These are phyloP conservation scores for Clarireedia homoeocarpa DNA, from an alignment of 2,329 filamentous ascomycete species.

Conservation along the genomic window DNA sequence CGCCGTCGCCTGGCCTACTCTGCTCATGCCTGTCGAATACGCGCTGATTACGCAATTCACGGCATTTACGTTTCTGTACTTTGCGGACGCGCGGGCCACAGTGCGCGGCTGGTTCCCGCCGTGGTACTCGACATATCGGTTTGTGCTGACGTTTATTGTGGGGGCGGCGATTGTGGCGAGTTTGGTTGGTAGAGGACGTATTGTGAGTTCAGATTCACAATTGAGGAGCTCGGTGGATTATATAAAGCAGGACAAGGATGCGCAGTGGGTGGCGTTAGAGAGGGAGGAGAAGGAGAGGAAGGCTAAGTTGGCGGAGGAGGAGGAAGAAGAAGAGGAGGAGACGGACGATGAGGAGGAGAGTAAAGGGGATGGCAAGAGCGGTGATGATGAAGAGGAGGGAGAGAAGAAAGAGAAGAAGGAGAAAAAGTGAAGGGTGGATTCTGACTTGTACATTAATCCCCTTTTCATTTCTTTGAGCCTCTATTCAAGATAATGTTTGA, in stretches of 20 bases:
- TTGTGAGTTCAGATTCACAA: constrained; percentile 21
- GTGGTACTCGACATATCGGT: constrained; percentile 88
- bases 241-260: constrained; percentile 23
- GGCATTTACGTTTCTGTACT: constrained; percentile 80
- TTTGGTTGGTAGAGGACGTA: constrained; percentile 72
- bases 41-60: constrained; percentile 80
- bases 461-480: no score
- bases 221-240: constrained; percentile 26
- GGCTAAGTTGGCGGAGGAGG: constrained; percentile 11
- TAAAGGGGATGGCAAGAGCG: constrained; percentile 34
- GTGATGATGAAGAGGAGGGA: not conserved
- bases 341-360: constrained; percentile 27
- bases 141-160: constrained; percentile 85
- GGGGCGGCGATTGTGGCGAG: constrained; percentile 74
- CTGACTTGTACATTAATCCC: not conserved
- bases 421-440: not conserved
- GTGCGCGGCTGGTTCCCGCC: constrained; percentile 68
- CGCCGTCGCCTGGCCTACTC: constrained; percentile 80
- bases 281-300: constrained; percentile 24
- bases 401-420: not conserved
- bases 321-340: constrained; percentile 14
- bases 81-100: constrained; percentile 68
- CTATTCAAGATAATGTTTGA: not conserved
- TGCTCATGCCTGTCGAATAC: constrained; percentile 75
- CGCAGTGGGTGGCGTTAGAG: constrained; percentile 25